phyloP scores from a whole-genome alignment of 331 rosid genomes.

The Quercus lobata region DNA sequence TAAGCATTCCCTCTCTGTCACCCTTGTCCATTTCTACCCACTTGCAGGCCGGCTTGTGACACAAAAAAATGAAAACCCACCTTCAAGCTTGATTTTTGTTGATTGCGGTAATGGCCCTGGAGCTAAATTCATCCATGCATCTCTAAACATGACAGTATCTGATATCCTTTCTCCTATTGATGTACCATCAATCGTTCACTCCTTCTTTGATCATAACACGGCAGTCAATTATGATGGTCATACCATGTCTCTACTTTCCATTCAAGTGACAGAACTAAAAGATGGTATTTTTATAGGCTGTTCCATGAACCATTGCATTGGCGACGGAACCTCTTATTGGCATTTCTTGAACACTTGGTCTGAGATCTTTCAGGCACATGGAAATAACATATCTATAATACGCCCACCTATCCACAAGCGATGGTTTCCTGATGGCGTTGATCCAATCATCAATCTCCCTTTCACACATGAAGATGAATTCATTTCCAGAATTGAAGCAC shows the following conservation, averaged over 20 bases:
- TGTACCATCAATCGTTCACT: constrained; percentile 41
- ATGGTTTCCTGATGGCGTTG: constrained; percentile 52
- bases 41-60: constrained; percentile 48
- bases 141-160: constrained; percentile 30
- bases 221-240: constrained; percentile 62
- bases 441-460: constrained; percentile 49
- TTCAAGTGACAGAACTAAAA: constrained; percentile 50
- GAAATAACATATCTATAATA: constrained; percentile 11
- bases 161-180: constrained; percentile 43
- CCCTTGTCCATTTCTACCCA: constrained; percentile 54
- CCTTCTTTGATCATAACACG: constrained; percentile 50
- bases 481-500: constrained; percentile 36
- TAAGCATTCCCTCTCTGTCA: constrained; percentile 39
- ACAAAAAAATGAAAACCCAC: constrained; percentile 21
- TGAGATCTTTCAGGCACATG: constrained; percentile 37
- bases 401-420: constrained; percentile 39
- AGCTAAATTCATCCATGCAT: constrained; percentile 48
- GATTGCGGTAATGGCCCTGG: constrained; percentile 39
- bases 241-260: constrained; percentile 31
- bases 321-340: constrained; percentile 62
- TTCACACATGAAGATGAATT: constrained; percentile 48
- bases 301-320: constrained; percentile 47
- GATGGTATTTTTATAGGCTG: constrained; percentile 62
- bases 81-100: constrained; percentile 34
- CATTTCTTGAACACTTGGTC: constrained; percentile 61